These are phyloP conservation scores for Telfairia occidentalis DNA, from an alignment of 331 rosid genomes.

Conservation along the genomic window DNA sequence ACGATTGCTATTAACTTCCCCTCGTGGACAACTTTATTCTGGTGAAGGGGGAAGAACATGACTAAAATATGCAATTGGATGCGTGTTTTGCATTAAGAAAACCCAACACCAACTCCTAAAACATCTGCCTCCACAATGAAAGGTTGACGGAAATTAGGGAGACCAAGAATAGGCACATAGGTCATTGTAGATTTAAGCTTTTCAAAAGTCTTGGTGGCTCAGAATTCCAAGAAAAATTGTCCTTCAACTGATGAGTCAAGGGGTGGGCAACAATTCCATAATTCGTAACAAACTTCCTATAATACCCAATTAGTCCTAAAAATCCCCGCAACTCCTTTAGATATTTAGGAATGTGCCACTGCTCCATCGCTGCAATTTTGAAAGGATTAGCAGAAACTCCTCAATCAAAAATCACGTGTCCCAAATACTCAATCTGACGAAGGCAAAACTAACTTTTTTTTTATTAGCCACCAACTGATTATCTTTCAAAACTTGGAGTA, in stretches of 20 bases:
- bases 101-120: neutral
- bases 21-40: no score
- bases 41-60: no score
- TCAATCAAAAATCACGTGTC: neutral
- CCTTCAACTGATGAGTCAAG: neutral
- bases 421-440: neutral
- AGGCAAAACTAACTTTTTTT: neutral
- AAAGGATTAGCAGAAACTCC: neutral
- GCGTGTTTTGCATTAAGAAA: neutral
- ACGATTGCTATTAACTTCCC: no score
- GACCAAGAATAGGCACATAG: neutral
- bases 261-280: neutral
- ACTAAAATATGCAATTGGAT: no score
- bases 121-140: neutral
- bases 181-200: neutral
- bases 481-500: no score
- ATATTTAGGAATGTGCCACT: neutral
- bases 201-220: neutral
- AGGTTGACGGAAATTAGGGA: neutral
- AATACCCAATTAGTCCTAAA: neutral
- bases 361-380: neutral
- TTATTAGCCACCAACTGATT: neutral
- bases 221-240: neutral
- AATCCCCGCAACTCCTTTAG: neutral
- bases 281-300: neutral